Evolutionary conservation across 371 early-diverging fungal genomes (phyloP), one percentile per base, ranked within the genome.

Genomic region (Mortierella sp.): DNA sequence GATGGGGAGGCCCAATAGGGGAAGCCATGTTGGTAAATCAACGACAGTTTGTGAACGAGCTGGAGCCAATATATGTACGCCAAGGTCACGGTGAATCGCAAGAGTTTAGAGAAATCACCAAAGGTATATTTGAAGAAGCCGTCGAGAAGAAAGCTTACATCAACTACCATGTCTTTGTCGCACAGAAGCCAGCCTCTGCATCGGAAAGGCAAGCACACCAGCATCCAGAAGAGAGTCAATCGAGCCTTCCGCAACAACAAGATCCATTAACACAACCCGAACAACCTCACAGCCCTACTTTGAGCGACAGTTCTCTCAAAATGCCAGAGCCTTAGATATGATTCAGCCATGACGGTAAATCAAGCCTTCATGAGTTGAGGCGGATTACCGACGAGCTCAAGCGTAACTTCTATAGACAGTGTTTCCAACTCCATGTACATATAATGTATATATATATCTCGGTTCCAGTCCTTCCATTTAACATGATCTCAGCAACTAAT

Each of bases 21-120:
- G 62, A 77, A 55, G 78, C 78, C 38, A 77, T 77, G 78, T 21
- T 77, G 43, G 66, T 53, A 15, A 77, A 77, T 52, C 78, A 77
- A 43, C 58, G 53, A 5, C 69, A 57, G 45, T 77, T 77, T 62
- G 78, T 77, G 57, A 72, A 72, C 32, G 78, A 77, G 58, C 47
- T 77, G 40, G 78, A 72, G 58, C 73, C 78, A 22, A 77, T 72
- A 19, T 77, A 77, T 45, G 78, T 77, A 43, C 69, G 78, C 7
- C 78, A 77, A 28, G 78, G 78, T 6, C 73, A 69, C 40, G 78
- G 78, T 0, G 40, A 58, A 19, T 72, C 66, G 41, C 64, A 69
- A 7, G 69, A 77, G 3, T 77, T 71, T 38, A 60, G 66, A 11
- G 73, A 65, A 5, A 32, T 69, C 52, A 72, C 73, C 3, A 65